Evolutionary conservation across 2,329 filamentous ascomycete genomes (phyloP).

Genomic region (Sarocladium strictum): DNA sequence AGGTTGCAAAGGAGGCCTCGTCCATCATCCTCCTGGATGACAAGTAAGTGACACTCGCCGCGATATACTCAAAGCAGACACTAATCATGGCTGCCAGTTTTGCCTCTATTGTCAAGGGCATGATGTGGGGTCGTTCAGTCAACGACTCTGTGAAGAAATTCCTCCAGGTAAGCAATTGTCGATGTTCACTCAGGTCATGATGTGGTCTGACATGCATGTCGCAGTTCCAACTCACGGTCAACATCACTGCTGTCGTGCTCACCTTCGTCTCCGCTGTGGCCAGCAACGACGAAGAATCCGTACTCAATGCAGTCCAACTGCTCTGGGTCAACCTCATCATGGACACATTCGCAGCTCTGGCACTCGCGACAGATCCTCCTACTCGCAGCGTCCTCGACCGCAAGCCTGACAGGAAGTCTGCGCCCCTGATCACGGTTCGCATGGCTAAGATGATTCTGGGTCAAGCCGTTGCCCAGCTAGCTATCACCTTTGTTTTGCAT

Average conservation of each 20-base stretch:
- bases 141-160: conserved; percentile 61
- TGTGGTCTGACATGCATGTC: neutral
- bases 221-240: conserved; percentile 59
- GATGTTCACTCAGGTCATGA: neutral
- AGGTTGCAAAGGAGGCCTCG: conserved; percentile 57
- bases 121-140: conserved; percentile 57
- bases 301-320: conserved; percentile 58
- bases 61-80: conserved; percentile 12
- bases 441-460: conserved; percentile 93
- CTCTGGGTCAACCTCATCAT: conserved; percentile 66
- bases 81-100: conserved; percentile 27
- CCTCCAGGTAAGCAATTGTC: conserved; percentile 37
- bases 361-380: conserved; percentile 56
- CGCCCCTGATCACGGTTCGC: conserved; percentile 64
- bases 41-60: conserved; percentile 29
- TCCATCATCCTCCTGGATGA: conserved; percentile 58
- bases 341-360: conserved; percentile 63
- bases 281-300: conserved; percentile 47
- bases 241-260: conserved; percentile 59
- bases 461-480: conserved; percentile 71
- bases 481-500: conserved; percentile 66
- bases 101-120: conserved; percentile 51
- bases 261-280: conserved; percentile 59
- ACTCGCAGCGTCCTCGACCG: conserved; percentile 50
- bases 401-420: conserved; percentile 68